Evolutionary conservation across 1,139 yeast genomes (phyloP), one percentile per base, ranked within the genome.

Genomic region (Lodderomyces oxycetoniae): DNA sequence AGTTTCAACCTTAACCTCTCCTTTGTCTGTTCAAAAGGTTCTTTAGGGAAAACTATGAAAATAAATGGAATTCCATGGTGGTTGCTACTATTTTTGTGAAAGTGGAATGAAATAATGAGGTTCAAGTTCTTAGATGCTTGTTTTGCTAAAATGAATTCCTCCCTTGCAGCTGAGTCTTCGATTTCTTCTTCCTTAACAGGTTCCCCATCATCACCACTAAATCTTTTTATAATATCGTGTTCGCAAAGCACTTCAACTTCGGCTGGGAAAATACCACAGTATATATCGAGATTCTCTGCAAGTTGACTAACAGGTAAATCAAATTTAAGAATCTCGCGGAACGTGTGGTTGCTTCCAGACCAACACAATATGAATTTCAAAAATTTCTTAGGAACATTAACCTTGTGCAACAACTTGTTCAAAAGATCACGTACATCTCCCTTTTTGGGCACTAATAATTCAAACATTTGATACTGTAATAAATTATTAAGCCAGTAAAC

Each of bases 41-140:
- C 98, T 14, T 68, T 69, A 3, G 83, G 80, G 35, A 71, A 64
- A 6, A 86, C 58, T 10, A 79, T 74, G 51, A 91, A 83, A 16
- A 83, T 62, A 54, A 91, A 91, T 5, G 98, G 96, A 23, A 83
- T 67, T n/a, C 97, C 93, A 54, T 93, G 98, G 14, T 77, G 67
- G 44, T 78, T 74, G 30, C 67, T 69, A 14, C 81, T 70, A 32
- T 79, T 86, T 47, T 81, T 84, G 53, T 81, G 74, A 60, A 81
- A 91, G 52, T 91, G 97, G 52, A 79, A 73, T 2, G 62, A 71
- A 0, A 74, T 70, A 10, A 67, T 55, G 32, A 44, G 78, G 40
- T 68, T 68, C 36, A 69, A 47, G 36, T 52, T 54, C 33, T 64
- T 61, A 22, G 71, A 67, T 53, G 42, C 62, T 36, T 46, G 47